phyloP scores from a whole-genome alignment of 202 grass and related monocot species.

The Bolboschoenoplectus hybrid region DNA sequence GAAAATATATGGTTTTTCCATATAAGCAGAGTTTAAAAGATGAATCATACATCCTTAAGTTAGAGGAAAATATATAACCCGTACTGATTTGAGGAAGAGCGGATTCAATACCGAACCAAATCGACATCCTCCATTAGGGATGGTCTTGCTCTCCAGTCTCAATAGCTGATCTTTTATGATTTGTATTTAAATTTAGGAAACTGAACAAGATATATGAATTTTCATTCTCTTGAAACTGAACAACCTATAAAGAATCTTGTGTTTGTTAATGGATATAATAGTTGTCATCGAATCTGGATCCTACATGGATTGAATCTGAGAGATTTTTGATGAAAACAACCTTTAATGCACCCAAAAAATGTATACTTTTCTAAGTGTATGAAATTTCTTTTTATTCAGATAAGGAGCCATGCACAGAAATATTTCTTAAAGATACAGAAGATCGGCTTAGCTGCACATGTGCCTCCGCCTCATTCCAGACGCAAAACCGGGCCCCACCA shows the following conservation, averaged over 20 bases:
- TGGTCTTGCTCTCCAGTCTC: neutral
- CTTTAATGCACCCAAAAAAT: neutral
- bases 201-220: neutral
- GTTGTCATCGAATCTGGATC: neutral
- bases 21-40: neutral
- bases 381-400: constrained; percentile 47
- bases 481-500: constrained; percentile 43
- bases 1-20: neutral
- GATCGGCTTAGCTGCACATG: constrained; percentile 63
- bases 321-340: neutral
- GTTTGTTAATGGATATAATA: neutral
- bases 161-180: neutral
- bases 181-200: neutral
- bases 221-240: no score
- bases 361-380: neutral
- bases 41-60: neutral
- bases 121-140: neutral
- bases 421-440: constrained; percentile 94
- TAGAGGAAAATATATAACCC: neutral
- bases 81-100: neutral
- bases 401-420: constrained; percentile 94
- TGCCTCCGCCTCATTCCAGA: constrained; percentile 60
- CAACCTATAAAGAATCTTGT: no score
- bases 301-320: no score
- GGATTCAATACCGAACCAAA: neutral